Evolutionary conservation across 177 flowering plant species (phyloP), one percentile per base, ranked within the genome.

Genomic region (Vitis hybrid): DNA sequence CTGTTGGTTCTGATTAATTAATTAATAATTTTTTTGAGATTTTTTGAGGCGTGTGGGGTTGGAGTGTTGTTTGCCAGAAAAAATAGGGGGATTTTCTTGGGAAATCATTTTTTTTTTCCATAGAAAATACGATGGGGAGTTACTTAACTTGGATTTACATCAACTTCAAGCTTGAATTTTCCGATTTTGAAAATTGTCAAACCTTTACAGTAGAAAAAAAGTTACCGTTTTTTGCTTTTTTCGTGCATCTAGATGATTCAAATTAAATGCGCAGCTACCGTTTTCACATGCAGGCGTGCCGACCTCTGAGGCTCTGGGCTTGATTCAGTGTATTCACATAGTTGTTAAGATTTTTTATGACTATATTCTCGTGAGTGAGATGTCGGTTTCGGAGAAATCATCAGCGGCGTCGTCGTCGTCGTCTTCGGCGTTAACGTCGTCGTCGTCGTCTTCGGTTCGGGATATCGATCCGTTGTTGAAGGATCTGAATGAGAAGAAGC

Each of bases 401-500:
- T 16, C 68, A 1, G 19, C 70, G 14, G 13, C 60, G 11, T 51
- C 77, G 8, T 14, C 55, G 16, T 15, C 67, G 3, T 51, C 72
- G 15, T 21, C 48, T 33, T 60, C 74, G 52, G 69, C 29, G 1
- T 21, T 26, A 26, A 26, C 60, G 3, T 70, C 71, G 2, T 21
- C 60, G 6, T 70, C 71, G 3, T 51, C 72, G 15, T 21, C 48
- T 26, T 60, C 74, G 52, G 69, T 58, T 1, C 45, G 76, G 63
- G 89, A 82, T 15, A 58, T 84, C 31, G 99, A 95, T 84, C 98
- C 98, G 45, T 64, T 94, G 66, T 71, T 94, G 78, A 90, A 84
- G 77, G 98, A 94, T 87, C 85, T 94, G 80, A 79, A 80, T 58
- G 98, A 94, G 74, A 91, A 82, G 79, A 94, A 89, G 76, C 98